Percentiles rank a stretch among this genome's conserved stretches.
Conservation (phyloP, 2,329 filamentous ascomycete species). For the Aspergillus sp. region DNA sequence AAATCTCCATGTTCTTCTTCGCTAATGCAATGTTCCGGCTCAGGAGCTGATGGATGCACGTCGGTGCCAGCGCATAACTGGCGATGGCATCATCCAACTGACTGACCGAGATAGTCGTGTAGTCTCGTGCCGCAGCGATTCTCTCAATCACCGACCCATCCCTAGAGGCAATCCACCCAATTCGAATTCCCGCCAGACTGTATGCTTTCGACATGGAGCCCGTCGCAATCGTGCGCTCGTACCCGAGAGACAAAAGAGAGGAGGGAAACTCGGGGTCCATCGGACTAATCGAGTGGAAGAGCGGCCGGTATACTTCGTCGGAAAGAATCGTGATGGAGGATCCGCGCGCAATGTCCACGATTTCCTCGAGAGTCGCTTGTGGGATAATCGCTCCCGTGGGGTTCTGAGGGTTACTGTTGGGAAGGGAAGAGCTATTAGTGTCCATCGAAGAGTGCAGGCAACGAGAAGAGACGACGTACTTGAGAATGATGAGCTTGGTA, state of each 20-base stretch:
- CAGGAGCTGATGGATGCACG: constrained; percentile 63
- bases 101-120: constrained; percentile 85
- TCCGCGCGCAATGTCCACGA: constrained; percentile 62
- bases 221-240: constrained; percentile 68
- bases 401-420: constrained; percentile 69
- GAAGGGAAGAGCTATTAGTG: constrained; percentile 58
- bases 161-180: constrained; percentile 78
- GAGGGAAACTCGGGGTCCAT: constrained; percentile 59
- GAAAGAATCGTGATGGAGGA: constrained; percentile 65
- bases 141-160: constrained; percentile 61
- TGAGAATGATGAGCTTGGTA: constrained; percentile 61
- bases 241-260: constrained; percentile 69
- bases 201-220: constrained; percentile 86
- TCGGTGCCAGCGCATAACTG: constrained; percentile 66
- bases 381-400: constrained; percentile 72
- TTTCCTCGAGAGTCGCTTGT: constrained; percentile 55
- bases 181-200: constrained; percentile 73
- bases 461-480: constrained; percentile 33
- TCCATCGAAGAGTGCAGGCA: constrained; percentile 42
- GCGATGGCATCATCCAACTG: constrained; percentile 78
- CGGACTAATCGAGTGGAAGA: constrained; percentile 69
- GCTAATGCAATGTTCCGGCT: constrained; percentile 66
- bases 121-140: constrained; percentile 68
- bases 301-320: constrained; percentile 80
- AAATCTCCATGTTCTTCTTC: constrained; percentile 62